A percentile compares a stretch with the other conserved stretches of the same genome.
Conservation (phyloP, 768 basidiomycete species). For the Trametes maxima region DNA sequence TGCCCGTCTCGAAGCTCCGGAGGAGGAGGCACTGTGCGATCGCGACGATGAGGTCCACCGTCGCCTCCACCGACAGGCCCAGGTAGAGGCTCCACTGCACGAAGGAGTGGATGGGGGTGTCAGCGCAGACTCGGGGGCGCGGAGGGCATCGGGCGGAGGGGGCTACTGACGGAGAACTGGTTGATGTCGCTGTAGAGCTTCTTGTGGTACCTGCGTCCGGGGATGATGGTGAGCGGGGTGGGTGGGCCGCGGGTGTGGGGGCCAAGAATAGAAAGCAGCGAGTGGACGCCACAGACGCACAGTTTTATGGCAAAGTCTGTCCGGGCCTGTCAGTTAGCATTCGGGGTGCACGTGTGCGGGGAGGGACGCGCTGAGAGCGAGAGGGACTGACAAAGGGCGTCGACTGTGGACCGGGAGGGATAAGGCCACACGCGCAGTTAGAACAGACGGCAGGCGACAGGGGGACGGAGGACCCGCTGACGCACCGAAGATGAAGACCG, state of each 20-base stretch:
- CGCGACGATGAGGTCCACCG: conserved; percentile 18
- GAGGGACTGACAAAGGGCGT: too few relatives aligned
- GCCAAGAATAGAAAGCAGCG: neutral
- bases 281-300: neutral
- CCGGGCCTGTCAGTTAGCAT: too few relatives aligned
- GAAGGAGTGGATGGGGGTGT: neutral
- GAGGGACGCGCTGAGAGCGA: too few relatives aligned
- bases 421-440: conserved; percentile 2
- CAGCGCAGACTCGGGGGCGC: neutral
- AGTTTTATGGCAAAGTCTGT: neutral
- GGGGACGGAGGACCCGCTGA: neutral
- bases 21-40: conserved; percentile 19
- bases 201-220: neutral
- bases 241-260: too few relatives aligned
- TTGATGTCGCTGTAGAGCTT: neutral
- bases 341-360: too few relatives aligned
- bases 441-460: neutral
- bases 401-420: neutral
- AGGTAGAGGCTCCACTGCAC: conserved; percentile 25
- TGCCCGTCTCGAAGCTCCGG: conserved; percentile 14
- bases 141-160: neutral
- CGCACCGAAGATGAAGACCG: conserved; percentile 6
- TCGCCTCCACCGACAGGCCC: conserved; percentile 21
- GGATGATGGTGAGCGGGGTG: neutral
- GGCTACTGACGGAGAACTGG: neutral